Conservation (phyloP, 106 monocot genomes). For the Alisma plantagoaquatica region DNA sequence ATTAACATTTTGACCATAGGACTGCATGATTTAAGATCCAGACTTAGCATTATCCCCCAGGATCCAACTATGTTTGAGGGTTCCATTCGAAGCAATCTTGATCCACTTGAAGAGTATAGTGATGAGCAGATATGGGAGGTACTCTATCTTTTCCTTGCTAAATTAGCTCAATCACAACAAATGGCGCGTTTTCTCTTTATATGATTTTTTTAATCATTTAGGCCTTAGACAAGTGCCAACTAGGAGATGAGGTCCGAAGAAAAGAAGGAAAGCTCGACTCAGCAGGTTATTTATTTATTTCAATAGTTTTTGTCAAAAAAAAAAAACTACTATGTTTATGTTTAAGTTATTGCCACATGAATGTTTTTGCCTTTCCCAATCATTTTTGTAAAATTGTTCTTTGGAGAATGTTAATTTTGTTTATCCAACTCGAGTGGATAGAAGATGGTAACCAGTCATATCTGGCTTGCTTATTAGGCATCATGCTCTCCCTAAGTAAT, state of each 20-base stretch:
- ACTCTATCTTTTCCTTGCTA: not conserved
- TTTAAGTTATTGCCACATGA: too few relatives aligned
- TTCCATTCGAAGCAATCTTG: conserved; percentile 65
- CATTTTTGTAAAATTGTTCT: too few relatives aligned
- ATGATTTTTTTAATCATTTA: conserved; percentile 7
- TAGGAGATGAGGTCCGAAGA: conserved; percentile 69
- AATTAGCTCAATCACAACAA: not conserved
- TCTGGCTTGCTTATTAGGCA: too few relatives aligned
- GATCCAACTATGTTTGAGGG: conserved; percentile 98
- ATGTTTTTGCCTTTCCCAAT: too few relatives aligned
- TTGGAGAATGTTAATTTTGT: too few relatives aligned
- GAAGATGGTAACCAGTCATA: too few relatives aligned
- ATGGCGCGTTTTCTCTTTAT: not conserved
- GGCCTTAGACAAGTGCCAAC: conserved; percentile 74
- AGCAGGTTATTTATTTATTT: conserved; percentile 25
- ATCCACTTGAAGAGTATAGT: conserved; percentile 72
- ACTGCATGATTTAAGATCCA: conserved; percentile 72
- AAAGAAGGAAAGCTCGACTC: conserved; percentile 79
- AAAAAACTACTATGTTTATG: too few relatives aligned
- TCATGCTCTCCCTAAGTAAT: too few relatives aligned
- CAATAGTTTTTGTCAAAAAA: too few relatives aligned
- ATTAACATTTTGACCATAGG: conserved; percentile 65
- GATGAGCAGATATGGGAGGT: conserved; percentile 94
- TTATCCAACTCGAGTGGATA: too few relatives aligned
- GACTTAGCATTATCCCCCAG: conserved; percentile 87